Base-by-base conservation (phyloP, 1,284 basidiomycete species). In the Irpex rosettiformis region DNA sequence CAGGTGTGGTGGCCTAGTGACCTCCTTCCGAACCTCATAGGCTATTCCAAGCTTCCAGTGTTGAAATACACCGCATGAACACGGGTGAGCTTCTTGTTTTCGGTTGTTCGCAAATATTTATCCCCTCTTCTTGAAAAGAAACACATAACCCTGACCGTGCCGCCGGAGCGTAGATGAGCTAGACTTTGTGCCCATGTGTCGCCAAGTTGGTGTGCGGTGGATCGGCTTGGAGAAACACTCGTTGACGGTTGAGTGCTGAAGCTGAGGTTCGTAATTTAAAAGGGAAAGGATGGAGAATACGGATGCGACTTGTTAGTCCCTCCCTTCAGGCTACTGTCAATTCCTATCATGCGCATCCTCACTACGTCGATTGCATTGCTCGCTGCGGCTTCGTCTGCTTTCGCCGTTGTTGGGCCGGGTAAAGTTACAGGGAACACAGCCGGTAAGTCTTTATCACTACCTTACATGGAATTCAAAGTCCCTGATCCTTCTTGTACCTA, bases 391-490 rank as follows among this genome's bases (percentile, higher is more conserved):
- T 18, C 43, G 3, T 45, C 43, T 45, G 43, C 43, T 45, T 22
- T n/a, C 13, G 43, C 43, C 7, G 16, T 18, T 18, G n/a, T 22
- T 3, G 43, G 43, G n/a, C 79, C 79, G 22, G 76, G 75, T 1
- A 58, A 55, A 2, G 78, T 81, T 24, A 79, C 77, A 0, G 79
- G 79, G 6, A 73, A 79, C 59, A 79, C 75, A 16, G 69, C 73
- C 4, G 63, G 43, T 45, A 45, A 11, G 43, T 64, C 4, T 61
- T 62, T 40, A 61, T 60, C 40, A 61, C 61, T 30, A 62, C 58
- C 57, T 21, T 57, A 28, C 16, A 29, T 7, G 24, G 18, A 29
- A 28, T 6, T 16, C n/a, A 51, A 75, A 24, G 16, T 16, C 13
- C 7, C 21, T 24, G 52, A 52, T 11, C 42, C 4, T 8, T 28